Conservation (phyloP, 805 yeast species). For the Yamadazyma endophytica region DNA sequence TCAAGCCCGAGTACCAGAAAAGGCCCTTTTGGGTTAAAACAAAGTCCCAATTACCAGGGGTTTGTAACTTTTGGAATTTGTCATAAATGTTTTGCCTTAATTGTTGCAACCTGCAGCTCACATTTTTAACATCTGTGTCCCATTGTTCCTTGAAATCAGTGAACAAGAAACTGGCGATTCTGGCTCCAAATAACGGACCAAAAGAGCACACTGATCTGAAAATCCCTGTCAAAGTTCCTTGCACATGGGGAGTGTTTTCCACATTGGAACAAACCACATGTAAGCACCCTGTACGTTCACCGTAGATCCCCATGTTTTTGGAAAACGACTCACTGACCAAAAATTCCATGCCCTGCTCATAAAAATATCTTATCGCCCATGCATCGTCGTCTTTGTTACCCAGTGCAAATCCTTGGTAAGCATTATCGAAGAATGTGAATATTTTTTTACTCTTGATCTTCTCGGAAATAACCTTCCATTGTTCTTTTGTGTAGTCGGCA, state of each 20-base stretch:
- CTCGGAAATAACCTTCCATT: slow-evolving; percentile 30
- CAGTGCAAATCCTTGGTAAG: slow-evolving; percentile 40
- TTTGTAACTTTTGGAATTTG: slow-evolving; percentile 26
- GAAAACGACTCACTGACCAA: slow-evolving; percentile 36
- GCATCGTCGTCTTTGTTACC: slow-evolving; percentile 61
- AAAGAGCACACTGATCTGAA: slow-evolving; percentile 42
- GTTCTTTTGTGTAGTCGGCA: slow-evolving; percentile 31
- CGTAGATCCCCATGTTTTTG: slow-evolving; percentile 39
- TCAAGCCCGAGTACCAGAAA: slow-evolving; percentile 43
- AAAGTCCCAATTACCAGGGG: slow-evolving; percentile 43
- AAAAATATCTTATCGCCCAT: slow-evolving; percentile 34
- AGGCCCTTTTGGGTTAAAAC: slow-evolving; percentile 36
- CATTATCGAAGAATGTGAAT: slow-evolving; percentile 34
- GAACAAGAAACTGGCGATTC: slow-evolving; percentile 33
- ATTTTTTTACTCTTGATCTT: slow-evolving; percentile 21
- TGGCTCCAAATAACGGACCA: slow-evolving; percentile 46
- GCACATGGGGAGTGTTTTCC: slow-evolving; percentile 13
- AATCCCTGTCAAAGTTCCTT: slow-evolving; percentile 24
- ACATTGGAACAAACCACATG: slow-evolving; percentile 23
- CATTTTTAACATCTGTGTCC: slow-evolving; percentile 30
- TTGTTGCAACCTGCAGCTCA: slow-evolving; percentile 26
- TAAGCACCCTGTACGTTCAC: slow-evolving; percentile 36
- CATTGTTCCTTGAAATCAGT: slow-evolving; percentile 24
- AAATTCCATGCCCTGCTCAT: slow-evolving; percentile 38
- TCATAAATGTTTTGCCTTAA: slow-evolving; percentile 26